Evolutionary conservation across 1,284 basidiomycete genomes (phyloP).

Genomic region (Bondarzewia mesenterica): DNA sequence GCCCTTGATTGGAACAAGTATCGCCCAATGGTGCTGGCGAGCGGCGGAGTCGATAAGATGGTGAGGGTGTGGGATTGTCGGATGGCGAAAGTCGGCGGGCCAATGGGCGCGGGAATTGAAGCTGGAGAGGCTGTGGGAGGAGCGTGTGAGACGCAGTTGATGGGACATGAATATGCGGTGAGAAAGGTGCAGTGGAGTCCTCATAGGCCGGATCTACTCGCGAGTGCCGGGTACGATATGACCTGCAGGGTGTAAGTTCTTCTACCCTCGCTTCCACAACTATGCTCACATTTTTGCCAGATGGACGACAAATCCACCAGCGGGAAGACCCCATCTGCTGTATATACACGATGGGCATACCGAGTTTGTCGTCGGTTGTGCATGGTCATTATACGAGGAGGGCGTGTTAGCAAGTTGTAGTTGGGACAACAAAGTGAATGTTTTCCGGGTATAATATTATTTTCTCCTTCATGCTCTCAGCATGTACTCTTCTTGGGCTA

Average conservation of each 20-base stretch:
- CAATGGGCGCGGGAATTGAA: conserved; percentile 18
- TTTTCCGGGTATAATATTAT: conserved; percentile 48
- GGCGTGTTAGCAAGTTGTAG: conserved; percentile 81
- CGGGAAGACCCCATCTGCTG: conserved; percentile 48
- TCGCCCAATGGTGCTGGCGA: conserved; percentile 69
- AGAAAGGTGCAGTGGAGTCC: conserved; percentile 77
- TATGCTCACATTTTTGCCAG: conserved; percentile 25
- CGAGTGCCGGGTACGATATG: conserved; percentile 94
- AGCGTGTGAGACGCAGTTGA: conserved; percentile 54
- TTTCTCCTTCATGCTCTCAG: too few species aligned
- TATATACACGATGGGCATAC: conserved; percentile 82
- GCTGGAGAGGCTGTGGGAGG: conserved; percentile 50
- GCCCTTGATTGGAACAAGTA: conserved; percentile 94
- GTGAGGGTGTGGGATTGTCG: conserved; percentile 84
- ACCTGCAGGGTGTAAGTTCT: conserved; percentile 77
- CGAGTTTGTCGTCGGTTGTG: conserved; percentile 90
- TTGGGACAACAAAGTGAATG: conserved; percentile 83
- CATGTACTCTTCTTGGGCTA: too few species aligned
- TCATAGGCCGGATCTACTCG: conserved; percentile 68
- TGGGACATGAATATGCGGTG: conserved; percentile 79
- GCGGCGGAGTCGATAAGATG: conserved; percentile 73
- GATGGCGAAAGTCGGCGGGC: conserved; percentile 53
- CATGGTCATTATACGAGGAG: conserved; percentile 85
- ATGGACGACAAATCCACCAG: conserved; percentile 53
- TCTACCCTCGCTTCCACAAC: conserved; percentile 5